These are phyloP conservation scores for Xerocomus amazonicus DNA, from an alignment of 1,284 basidiomycete genomes.

Conservation along the genomic window DNA sequence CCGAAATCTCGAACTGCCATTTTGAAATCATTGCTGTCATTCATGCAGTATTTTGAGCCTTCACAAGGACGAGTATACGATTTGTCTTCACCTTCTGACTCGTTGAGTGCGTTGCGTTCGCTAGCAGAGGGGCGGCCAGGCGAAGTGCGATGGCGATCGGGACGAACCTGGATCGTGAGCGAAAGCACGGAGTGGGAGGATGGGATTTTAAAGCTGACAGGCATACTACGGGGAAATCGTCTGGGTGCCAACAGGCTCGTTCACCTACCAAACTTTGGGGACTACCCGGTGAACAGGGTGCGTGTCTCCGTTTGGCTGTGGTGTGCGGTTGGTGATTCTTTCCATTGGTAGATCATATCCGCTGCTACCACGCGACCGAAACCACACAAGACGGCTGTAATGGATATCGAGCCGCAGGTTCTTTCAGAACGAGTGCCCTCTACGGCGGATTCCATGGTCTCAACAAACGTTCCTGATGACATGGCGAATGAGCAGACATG, in stretches of 20 bases:
- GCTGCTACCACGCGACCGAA: slow-evolving; percentile 49
- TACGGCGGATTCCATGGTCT: slow-evolving; percentile 84
- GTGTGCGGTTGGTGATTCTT: too few species aligned
- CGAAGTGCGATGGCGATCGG: slow-evolving; percentile 80
- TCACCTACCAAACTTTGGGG: slow-evolving; percentile 86
- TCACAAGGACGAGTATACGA: slow-evolving; percentile 68
- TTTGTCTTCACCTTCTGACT: slow-evolving; percentile 60
- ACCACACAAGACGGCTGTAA: slow-evolving; percentile 36
- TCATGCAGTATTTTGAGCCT: slow-evolving; percentile 94
- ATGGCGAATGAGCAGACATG: slow-evolving; percentile 96
- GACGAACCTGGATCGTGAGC: slow-evolving; percentile 75
- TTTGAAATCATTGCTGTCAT: slow-evolving; percentile 85
- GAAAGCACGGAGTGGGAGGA: slow-evolving; percentile 55
- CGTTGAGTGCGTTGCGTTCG: slow-evolving; percentile 66
- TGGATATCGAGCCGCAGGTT: slow-evolving; percentile 62
- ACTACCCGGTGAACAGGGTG: slow-evolving; percentile 83
- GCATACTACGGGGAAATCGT: slow-evolving; percentile 76
- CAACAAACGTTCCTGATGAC: slow-evolving; percentile 85
- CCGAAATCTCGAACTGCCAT: slow-evolving; percentile 63
- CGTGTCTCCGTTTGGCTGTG: slow-evolving; percentile 18
- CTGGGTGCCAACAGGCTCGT: slow-evolving; percentile 85
- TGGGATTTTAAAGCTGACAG: slow-evolving; percentile 66
- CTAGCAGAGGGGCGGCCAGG: slow-evolving; percentile 78
- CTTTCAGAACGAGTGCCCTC: slow-evolving; percentile 61
- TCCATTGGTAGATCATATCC: slow-evolving; percentile 52